Evolutionary conservation across 2,329 filamentous ascomycete genomes (phyloP).

Genomic region (Cladophialophora yegresii): DNA sequence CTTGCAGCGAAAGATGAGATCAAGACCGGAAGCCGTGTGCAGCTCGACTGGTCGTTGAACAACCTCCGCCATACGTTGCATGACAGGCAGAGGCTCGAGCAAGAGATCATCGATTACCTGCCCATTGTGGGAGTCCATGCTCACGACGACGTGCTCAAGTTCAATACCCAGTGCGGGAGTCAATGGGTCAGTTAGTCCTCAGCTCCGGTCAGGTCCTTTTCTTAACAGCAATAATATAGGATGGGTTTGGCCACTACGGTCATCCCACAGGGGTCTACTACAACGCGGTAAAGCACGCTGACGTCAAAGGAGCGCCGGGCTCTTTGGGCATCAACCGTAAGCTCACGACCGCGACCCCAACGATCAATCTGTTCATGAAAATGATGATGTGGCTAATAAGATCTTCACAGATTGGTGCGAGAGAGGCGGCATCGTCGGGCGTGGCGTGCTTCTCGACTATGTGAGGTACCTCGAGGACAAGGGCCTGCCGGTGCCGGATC

Average conservation of each 20-base stretch:
- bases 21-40: neutral
- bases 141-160: conserved; percentile 9
- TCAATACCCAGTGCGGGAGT: conserved; percentile 14
- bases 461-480: neutral
- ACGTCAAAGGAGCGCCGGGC: neutral
- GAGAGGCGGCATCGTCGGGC: conserved; percentile 34
- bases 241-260: neutral
- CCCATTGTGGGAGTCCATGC: neutral
- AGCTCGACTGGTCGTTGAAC: neutral
- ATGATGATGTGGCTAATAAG: neutral
- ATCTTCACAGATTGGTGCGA: conserved; percentile 1
- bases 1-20: conserved; percentile 3
- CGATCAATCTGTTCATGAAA: neutral
- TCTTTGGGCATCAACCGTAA: neutral
- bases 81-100: conserved; percentile 7
- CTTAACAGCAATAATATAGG: neutral
- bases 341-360: neutral
- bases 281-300: neutral
- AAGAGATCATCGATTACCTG: conserved; percentile 5
- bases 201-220: neutral
- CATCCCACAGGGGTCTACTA: neutral
- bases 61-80: neutral
- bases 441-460: neutral
- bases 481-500: neutral
- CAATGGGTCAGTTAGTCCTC: conserved; percentile 9